Evolutionary conservation across 1,284 basidiomycete species (phyloP).

Genomic region (Rhodotorula sp.): DNA sequence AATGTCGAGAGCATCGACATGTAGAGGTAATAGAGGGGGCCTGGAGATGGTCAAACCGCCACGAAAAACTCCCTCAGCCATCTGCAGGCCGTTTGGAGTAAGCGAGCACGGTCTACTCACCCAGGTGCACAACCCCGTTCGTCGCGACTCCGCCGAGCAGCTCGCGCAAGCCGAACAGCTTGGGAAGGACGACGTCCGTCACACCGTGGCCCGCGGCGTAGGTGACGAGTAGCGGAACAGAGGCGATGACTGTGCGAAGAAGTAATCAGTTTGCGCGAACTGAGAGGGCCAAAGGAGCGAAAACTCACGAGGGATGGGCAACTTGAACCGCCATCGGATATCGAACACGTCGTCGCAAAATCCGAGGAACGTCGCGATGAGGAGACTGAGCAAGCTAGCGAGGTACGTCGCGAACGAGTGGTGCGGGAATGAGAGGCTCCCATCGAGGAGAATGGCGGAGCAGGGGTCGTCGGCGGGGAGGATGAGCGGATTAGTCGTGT

Average conservation of each 20-base stretch:
- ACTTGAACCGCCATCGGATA: conserved; percentile 96
- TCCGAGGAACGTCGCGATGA: conserved; percentile 89
- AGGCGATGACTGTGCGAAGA: conserved; percentile 66
- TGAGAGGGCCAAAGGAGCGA: neutral
- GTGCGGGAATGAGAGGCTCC: conserved; percentile 37
- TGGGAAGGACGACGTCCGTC: conserved; percentile 90
- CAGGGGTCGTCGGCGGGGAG: conserved; percentile 7
- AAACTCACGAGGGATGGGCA: conserved; percentile 71
- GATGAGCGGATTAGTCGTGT: conserved; percentile 61
- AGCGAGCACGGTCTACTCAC: conserved; percentile 52
- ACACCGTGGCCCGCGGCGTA: conserved; percentile 93
- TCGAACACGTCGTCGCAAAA: conserved; percentile 98
- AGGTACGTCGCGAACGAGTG: conserved; percentile 77
- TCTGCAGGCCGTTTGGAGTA: too few relatives aligned
- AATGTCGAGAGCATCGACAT: conserved; percentile 96
- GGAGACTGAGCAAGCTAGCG: conserved; percentile 81
- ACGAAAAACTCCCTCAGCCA: neutral
- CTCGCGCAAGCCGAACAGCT: conserved; percentile 51
- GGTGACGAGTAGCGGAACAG: conserved; percentile 90
- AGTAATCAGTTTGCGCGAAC: too few relatives aligned
- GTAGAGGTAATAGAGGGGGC: conserved; percentile 92
- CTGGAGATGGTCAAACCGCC: conserved; percentile 50
- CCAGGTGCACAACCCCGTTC: conserved; percentile 72
- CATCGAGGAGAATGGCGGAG: conserved; percentile 18
- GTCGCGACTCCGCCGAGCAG: conserved; percentile 55